These are phyloP conservation scores for Spergularia bocconei DNA, from an alignment of 148 eudicot genomes.

Conservation along the genomic window DNA sequence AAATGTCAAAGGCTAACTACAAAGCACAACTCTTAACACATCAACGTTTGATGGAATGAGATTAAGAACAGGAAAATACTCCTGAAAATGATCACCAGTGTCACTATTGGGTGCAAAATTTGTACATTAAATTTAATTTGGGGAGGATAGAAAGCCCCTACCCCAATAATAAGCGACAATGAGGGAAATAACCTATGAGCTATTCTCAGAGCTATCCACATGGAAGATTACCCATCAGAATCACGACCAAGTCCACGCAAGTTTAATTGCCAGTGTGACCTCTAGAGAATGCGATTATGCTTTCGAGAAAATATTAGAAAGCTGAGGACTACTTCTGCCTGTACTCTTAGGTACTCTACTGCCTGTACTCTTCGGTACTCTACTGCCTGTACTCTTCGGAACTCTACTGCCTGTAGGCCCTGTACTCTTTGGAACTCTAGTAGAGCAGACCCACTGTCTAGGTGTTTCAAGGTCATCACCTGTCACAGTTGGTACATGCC, in stretches of 20 bases:
- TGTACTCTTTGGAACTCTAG: constrained; percentile 31
- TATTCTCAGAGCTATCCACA: background rate
- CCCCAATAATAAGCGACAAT: constrained; percentile 1
- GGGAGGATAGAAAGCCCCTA: background rate
- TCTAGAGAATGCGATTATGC: background rate
- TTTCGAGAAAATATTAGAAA: constrained; percentile 13
- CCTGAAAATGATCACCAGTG: background rate
- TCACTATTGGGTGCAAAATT: background rate
- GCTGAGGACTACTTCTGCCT: constrained; percentile 1
- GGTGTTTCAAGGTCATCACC: constrained; percentile 79
- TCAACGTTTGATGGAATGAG: background rate
- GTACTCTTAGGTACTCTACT: constrained; percentile 26
- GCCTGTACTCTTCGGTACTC: too few species aligned
- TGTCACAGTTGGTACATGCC: constrained; percentile 81
- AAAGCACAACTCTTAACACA: background rate
- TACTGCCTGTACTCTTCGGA: background rate
- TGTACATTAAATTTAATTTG: background rate
- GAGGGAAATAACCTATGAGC: constrained; percentile 1
- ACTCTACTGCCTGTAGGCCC: constrained; percentile 19
- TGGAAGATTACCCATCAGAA: background rate
- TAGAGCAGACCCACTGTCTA: constrained; percentile 78
- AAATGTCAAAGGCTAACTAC: too few species aligned
- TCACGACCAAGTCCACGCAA: background rate
- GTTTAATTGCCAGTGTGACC: background rate
- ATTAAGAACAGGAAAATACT: background rate